Evolutionary conservation across 768 basidiomycete species (phyloP).

Genomic region (Lentinus brumalis): DNA sequence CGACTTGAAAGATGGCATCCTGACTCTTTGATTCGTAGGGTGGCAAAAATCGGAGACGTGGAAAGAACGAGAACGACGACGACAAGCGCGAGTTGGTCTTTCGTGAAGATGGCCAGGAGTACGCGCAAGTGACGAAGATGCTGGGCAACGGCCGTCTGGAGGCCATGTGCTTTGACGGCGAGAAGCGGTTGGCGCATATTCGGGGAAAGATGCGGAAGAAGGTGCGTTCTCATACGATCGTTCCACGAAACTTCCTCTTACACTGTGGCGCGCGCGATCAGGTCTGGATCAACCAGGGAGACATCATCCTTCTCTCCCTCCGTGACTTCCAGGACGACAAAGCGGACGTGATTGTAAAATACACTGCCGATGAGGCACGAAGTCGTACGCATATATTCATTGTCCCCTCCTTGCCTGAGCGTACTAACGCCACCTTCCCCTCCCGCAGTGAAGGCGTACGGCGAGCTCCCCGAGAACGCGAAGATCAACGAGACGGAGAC

Average conservation of each 20-base stretch:
- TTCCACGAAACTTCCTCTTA: not conserved
- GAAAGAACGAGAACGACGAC: slow-evolving; percentile 99
- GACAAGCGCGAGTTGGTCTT: slow-evolving; percentile 99
- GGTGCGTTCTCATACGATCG: slow-evolving; percentile 47
- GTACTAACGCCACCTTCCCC: not conserved
- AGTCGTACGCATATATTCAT: slow-evolving; percentile 51
- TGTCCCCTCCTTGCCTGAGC: not conserved
- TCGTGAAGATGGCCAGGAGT: slow-evolving; percentile 98
- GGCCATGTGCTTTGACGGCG: slow-evolving; percentile 97
- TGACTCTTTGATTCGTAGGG: slow-evolving; percentile 54
- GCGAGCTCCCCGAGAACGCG: slow-evolving; percentile 94
- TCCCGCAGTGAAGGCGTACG: slow-evolving; percentile 89
- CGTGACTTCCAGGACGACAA: slow-evolving; percentile 99
- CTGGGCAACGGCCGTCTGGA: slow-evolving; percentile 96
- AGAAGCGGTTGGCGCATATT: slow-evolving; percentile 96
- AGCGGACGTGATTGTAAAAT: slow-evolving; percentile 99
- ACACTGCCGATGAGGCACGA: slow-evolving; percentile 93
- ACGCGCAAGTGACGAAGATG: slow-evolving; percentile 99
- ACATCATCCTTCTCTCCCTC: slow-evolving; percentile 91
- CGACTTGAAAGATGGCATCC: not conserved
- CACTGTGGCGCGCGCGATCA: slow-evolving; percentile 33
- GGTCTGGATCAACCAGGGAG: slow-evolving; percentile 99
- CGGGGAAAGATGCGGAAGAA: slow-evolving; percentile 99
- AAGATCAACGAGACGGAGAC: slow-evolving; percentile 97
- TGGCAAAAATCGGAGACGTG: slow-evolving; percentile 98